Evolutionary conservation across 352 stramenopile species (phyloP), one percentile per base, ranked within the genome.

Genomic region (Pythium monospermum): DNA sequence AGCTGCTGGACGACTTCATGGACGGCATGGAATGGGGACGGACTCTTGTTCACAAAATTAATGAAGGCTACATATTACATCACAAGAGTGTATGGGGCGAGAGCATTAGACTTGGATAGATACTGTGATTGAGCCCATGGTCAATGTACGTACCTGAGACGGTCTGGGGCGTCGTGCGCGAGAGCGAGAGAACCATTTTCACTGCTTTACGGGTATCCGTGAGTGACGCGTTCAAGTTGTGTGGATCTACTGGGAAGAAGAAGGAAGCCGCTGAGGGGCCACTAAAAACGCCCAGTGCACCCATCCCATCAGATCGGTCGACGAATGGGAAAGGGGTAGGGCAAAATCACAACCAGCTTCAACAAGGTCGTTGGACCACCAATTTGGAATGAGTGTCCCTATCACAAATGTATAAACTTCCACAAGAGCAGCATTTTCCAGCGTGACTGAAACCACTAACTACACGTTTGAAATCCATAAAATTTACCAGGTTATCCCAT

Each of bases 11-110:
- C 72, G 19, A 85, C 84, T 46, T 96, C 83, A 52, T 93, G 72
- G 27, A 98, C 91, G 5, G 85, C 91, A 69, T 98, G 94, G 66
- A 98, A 98, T 0, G 94, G 87, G 64, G 96, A 97, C 45, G 89
- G 89, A 22, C 81, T 94, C 45, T 81, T 79, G 75, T 98, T 96
- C 53, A 99, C 83, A 66, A 97, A 99, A 49, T 81, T 68, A 59
- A 98, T 59, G 63, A 97, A 93, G 4, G 76, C 61, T 75, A 50
- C 35, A 52, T 1, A 35, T n/a, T n/a, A n/a, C n/a, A n/a, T n/a
- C n/a, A n/a, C n/a, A n/a, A n/a, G n/a, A n/a, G n/a, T n/a, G n/a
- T n/a, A n/a, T n/a, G n/a, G n/a, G n/a, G n/a, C n/a, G n/a, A n/a
- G n/a, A n/a, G n/a, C n/a, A n/a, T n/a, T n/a, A n/a, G n/a, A n/a